Base-by-base conservation (phyloP, 257 asterid species). In the Ilex aquifolium region DNA sequence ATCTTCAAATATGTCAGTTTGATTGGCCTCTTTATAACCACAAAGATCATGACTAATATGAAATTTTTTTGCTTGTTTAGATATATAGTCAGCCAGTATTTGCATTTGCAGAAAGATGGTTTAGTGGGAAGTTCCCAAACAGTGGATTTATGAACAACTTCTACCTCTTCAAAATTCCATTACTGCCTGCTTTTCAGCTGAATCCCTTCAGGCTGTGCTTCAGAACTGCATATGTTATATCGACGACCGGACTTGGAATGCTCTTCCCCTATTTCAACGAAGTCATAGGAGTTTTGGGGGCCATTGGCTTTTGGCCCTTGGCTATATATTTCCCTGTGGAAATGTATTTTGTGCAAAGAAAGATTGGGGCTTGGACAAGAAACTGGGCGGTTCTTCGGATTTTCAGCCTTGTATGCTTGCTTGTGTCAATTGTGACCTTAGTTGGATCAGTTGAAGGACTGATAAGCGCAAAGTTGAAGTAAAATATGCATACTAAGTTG, bases 191-290 rank as follows among this genome's bases (percentile, higher is more conserved):
- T 58, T 69, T 83, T 42, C 79, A 67, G 74, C 13, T 80, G 77
- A 87, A 82, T 70, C 72, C 69, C 61, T 80, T 85, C 36, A 77
- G 95, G 13, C 65, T 87, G 13, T 75, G 88, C 76, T 85, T 87
- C 59, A 71, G 95, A 40, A 85, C 81, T n/a, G 65, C 63, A 5
- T 88, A 85, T 32, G 91, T 88, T 53, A 74, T 81, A 36, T 74
- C 90, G 10, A 77, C 88, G 4, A 85, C 88, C 1, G 77, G 63
- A 27, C 56, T 88, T 21, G 78, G 88, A 11, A 21, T 85, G 46
- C 44, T 79, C 2, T 83, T 83, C 64, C 95, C 94, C 31, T 88
- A 76, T 75, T 88, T 83, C 79, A 88, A 88, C 49, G 76, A 81
- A 65, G 94, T 85, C 2, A 57, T 88, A 36, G 95, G 91, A 64